Evolutionary conservation across 352 stramenopile species (phyloP).

Genomic region (Pythium biforme): DNA sequence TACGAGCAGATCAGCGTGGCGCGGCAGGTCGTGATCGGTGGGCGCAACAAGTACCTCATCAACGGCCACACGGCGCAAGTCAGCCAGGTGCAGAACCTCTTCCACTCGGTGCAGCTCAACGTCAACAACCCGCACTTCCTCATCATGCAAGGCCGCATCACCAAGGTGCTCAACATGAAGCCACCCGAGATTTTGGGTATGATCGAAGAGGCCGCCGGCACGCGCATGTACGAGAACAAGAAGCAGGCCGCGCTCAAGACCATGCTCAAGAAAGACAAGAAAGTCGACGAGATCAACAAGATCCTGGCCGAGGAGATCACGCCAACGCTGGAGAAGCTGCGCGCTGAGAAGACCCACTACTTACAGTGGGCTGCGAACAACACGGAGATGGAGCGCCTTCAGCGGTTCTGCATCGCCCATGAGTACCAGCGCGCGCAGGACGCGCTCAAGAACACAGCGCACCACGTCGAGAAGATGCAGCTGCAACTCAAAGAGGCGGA

Average conservation of each 20-base stretch:
- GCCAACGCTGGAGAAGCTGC: constrained; percentile 97
- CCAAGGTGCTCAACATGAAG: constrained; percentile 99
- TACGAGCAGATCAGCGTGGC: constrained; percentile 99
- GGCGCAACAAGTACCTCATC: constrained; percentile 99
- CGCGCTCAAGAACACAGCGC: constrained; percentile 81
- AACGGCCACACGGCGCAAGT: constrained; percentile 97
- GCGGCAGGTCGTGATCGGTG: constrained; percentile 97
- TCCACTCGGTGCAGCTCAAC: constrained; percentile 99
- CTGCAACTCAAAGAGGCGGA: constrained; percentile 78
- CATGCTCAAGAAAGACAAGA: constrained; percentile 99
- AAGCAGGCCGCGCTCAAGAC: constrained; percentile 97
- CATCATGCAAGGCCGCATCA: constrained; percentile 99
- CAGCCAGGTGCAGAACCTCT: constrained; percentile 98
- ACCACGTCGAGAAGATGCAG: constrained; percentile 89
- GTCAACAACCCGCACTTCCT: constrained; percentile 99
- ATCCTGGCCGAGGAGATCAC: constrained; percentile 99
- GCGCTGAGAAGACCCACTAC: constrained; percentile 97
- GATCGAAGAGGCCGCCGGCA: constrained; percentile 99
- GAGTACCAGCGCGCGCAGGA: constrained; percentile 92
- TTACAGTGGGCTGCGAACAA: constrained; percentile 98
- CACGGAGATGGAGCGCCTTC: constrained; percentile 96
- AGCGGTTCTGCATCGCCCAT: constrained; percentile 96
- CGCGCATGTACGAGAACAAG: constrained; percentile 99
- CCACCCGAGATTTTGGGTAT: constrained; percentile 99
- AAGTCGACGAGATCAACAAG: constrained; percentile 99